Evolutionary conservation across 148 eudicot genomes (phyloP), one percentile per base, ranked within the genome.

Genomic region (Silene latifolia): DNA sequence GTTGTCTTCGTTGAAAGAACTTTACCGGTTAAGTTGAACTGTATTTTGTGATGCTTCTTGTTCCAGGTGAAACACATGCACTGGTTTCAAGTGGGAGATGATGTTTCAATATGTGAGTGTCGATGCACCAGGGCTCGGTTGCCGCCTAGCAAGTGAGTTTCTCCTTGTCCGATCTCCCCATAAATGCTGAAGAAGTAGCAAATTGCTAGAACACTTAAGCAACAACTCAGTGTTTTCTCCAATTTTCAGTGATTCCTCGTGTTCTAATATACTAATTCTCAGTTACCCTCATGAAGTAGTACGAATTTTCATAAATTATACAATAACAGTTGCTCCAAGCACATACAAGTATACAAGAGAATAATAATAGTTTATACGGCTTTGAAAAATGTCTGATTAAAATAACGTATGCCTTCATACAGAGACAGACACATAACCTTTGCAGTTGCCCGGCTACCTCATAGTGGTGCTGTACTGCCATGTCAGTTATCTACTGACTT

Each of bases 61-160:
- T 78, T 78, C 47, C 80, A 94, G 98, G 98, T 94, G 72, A 94
- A 90, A 82, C 98, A 94, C 82, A 39, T 94, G 96, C 96, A 92
- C 76, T 94, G 98, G 98, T 94, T 90, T 85, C 92, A 83, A 62
- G 32, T 90, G 76, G 84, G 89, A 78, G 93, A 90, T 58, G 83
- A 89, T 81, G 87, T 87, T 79, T 94, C 97, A 67, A 84, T 86
- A 46, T 90, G 96, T 54, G 98, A 94, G 76, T 94, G 98, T 77
- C 89, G 97, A 81, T 94, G 98, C 82, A 90, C 87, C 39, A 85
- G 96, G 83, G 98, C 98, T 54, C 85, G 88, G 67, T 81, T 94
- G 80, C 98, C 97, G 57, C 92, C 97, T 23, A 94, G 98, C 96
- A 94, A 85, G 98, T 92, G 87, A 94, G 90, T 67, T 51, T 78